phyloP scores from a whole-genome alignment of 2,329 filamentous ascomycete species.

The Fusarium sp. region DNA sequence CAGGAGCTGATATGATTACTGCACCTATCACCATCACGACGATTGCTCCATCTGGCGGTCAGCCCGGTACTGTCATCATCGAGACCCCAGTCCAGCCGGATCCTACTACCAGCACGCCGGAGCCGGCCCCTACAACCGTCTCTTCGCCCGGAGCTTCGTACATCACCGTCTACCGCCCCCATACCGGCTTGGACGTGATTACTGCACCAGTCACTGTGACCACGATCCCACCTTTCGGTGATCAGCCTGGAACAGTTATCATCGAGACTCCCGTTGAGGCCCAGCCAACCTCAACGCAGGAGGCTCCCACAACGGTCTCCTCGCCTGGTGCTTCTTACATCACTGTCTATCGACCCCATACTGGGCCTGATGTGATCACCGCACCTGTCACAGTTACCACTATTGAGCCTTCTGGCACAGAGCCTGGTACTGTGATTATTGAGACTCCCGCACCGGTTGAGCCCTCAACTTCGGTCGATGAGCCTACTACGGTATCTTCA shows the following conservation, averaged over 20 bases:
- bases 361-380: slow-evolving; percentile 9
- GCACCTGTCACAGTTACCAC: slow-evolving; percentile 17
- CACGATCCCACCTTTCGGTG: slow-evolving; percentile 19
- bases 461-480: background rate
- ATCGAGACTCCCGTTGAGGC: slow-evolving; percentile 20
- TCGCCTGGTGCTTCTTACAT: slow-evolving; percentile 9
- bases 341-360: slow-evolving; percentile 12
- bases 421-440: slow-evolving; percentile 18
- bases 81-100: slow-evolving; percentile 24
- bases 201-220: slow-evolving; percentile 24
- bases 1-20: slow-evolving; percentile 17
- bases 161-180: slow-evolving; percentile 23
- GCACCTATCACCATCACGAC: slow-evolving; percentile 17
- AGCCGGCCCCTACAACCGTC: slow-evolving; percentile 9
- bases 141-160: slow-evolving; percentile 18
- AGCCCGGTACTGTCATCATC: slow-evolving; percentile 29
- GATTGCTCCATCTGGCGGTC: slow-evolving; percentile 14
- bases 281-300: background rate
- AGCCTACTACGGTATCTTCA: slow-evolving; percentile 8
- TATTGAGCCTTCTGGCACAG: background rate
- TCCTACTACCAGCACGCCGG: background rate
- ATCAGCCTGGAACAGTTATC: slow-evolving; percentile 28
- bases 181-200: slow-evolving; percentile 16
- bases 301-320: slow-evolving; percentile 8
- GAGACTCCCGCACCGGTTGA: slow-evolving; percentile 10